A percentile compares a stretch with the other conserved stretches of the same genome.
Evolutionary conservation across 805 yeast genomes (phyloP).

Genomic region (Sungouiozyma ichnusensis): DNA sequence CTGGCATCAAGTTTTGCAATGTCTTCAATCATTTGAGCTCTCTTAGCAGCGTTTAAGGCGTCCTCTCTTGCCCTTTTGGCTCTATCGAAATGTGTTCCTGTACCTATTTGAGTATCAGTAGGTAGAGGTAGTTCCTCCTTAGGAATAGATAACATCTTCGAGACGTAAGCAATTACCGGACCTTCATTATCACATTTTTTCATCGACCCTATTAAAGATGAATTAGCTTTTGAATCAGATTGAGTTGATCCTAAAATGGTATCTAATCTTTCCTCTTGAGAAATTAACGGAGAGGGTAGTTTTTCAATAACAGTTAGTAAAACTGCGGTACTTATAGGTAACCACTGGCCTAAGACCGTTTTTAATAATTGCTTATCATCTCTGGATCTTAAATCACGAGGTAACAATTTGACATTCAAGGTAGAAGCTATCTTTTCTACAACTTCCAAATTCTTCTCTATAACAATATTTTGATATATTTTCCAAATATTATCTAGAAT

Average conservation of each 20-base stretch:
- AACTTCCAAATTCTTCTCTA: slow-evolving; percentile 57
- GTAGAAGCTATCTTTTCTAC: slow-evolving; percentile 66
- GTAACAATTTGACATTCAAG: slow-evolving; percentile 53
- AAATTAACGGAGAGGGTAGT: slow-evolving; percentile 69
- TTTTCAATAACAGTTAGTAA: slow-evolving; percentile 74
- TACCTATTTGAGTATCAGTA: slow-evolving; percentile 41
- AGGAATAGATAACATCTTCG: slow-evolving; percentile 83
- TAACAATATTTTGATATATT: slow-evolving; percentile 61
- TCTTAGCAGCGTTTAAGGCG: slow-evolving; percentile 60
- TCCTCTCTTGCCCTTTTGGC: slow-evolving; percentile 54
- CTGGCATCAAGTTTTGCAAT: slow-evolving; percentile 11
- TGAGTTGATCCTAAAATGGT: slow-evolving; percentile 41
- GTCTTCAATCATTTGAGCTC: slow-evolving; percentile 30
- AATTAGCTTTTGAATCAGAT: slow-evolving; percentile 32
- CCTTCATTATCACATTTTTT: slow-evolving; percentile 55
- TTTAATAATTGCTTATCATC: slow-evolving; percentile 57
- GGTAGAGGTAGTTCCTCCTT: slow-evolving; percentile 65
- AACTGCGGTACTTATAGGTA: slow-evolving; percentile 82
- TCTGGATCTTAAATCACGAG: slow-evolving; percentile 71
- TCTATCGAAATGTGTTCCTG: slow-evolving; percentile 33
- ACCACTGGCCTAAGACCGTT: slow-evolving; percentile 81
- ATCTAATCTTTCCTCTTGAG: slow-evolving; percentile 66
- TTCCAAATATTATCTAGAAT: slow-evolving; percentile 90
- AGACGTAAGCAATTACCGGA: slow-evolving; percentile 66
- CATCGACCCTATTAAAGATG: slow-evolving; percentile 45